phyloP scores from a whole-genome alignment of 768 basidiomycete species.

The Podaxis sp. region DNA sequence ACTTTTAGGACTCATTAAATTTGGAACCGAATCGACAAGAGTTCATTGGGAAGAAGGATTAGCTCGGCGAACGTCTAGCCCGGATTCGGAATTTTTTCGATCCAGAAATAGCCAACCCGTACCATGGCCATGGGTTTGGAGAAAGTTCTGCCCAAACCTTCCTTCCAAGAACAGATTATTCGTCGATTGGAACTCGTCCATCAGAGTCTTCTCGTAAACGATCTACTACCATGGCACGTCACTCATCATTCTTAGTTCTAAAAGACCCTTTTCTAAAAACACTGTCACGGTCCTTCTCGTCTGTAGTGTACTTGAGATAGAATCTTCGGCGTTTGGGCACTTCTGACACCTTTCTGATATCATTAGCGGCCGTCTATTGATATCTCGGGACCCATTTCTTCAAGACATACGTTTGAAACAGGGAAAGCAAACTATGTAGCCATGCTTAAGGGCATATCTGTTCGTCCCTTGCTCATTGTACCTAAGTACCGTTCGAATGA shows the following conservation, averaged over 20 bases:
- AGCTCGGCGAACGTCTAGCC: slow-evolving; percentile 1
- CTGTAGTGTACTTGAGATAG: neutral
- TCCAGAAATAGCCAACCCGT: slow-evolving; percentile 9
- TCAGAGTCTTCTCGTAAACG: slow-evolving; percentile 4
- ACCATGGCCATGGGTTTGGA: slow-evolving; percentile 9
- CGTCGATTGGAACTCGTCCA: slow-evolving; percentile 1
- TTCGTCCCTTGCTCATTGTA: neutral
- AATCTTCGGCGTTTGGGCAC: neutral
- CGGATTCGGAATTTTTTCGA: slow-evolving; percentile 7
- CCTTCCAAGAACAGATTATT: slow-evolving; percentile 2
- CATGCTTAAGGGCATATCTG: neutral
- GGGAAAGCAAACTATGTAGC: neutral
- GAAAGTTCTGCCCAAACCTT: slow-evolving; percentile 8
- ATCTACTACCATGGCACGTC: neutral
- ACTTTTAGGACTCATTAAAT: neutral
- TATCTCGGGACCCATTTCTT: neutral
- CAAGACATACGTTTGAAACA: slow-evolving; percentile 1
- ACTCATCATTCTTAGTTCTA: neutral
- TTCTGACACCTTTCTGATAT: neutral
- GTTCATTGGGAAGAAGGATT: slow-evolving; percentile 10
- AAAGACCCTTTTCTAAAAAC: neutral
- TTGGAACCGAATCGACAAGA: slow-evolving; percentile 5
- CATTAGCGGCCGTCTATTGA: neutral
- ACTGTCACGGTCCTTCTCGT: neutral
- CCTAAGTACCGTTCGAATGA: neutral